Evolutionary conservation across 192 early-diverging fungal species (phyloP).

Genomic region (Umbelopsis isabellina): DNA sequence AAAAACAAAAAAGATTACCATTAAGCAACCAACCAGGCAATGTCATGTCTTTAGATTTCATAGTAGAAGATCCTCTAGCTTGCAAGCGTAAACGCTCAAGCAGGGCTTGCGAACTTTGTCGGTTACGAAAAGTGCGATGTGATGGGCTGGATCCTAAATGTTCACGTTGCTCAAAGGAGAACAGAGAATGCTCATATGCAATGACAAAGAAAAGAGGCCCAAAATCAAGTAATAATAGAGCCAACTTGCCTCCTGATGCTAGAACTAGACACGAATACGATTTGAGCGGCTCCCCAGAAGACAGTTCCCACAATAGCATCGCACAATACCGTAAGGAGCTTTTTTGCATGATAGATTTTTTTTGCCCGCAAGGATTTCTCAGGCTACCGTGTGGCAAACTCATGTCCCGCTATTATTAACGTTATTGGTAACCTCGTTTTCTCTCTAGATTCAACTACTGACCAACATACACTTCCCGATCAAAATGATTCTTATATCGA

Average conservation of each 20-base stretch:
- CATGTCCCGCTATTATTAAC: too few species aligned
- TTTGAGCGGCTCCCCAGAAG: not conserved
- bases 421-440: too few species aligned
- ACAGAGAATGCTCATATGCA: constrained; percentile 8
- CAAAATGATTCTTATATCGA: not conserved
- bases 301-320: not conserved
- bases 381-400: too few species aligned
- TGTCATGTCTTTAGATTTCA: constrained; percentile 19
- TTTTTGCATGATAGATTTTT: not conserved
- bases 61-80: constrained; percentile 7
- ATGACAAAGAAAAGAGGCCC: constrained; percentile 4
- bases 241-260: not conserved
- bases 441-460: not conserved
- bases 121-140: constrained; percentile 5
- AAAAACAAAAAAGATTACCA: too few species aligned
- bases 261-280: not conserved
- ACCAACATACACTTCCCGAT: not conserved
- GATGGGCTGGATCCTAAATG: constrained; percentile 5
- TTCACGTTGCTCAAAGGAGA: not conserved
- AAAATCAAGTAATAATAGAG: not conserved
- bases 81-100: constrained; percentile 14
- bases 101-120: constrained; percentile 12
- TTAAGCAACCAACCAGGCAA: not conserved
- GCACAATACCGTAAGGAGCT: not conserved
- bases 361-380: not conserved